Percentiles rank a stretch among this genome's conserved stretches.
Conservation (phyloP, 2,329 filamentous ascomycete genomes). For the Ophiostoma perfectum region DNA sequence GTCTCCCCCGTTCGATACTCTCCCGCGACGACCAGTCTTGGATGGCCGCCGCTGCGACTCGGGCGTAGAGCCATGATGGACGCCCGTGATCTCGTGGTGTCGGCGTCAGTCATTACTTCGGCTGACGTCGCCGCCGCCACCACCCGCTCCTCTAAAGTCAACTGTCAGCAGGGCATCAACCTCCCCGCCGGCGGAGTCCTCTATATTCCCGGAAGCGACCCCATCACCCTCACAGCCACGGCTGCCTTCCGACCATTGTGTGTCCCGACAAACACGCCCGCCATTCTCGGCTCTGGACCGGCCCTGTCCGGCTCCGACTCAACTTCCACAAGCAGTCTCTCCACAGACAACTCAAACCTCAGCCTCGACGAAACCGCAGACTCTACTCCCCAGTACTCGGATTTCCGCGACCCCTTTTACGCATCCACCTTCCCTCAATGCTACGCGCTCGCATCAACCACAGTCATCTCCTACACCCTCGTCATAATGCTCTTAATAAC, state of each 20-base stretch:
- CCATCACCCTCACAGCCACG: conserved; percentile 54
- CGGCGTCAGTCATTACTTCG: conserved; percentile 19
- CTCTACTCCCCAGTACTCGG: conserved; percentile 46
- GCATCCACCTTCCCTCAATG: conserved; percentile 87
- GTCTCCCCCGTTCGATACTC: neutral
- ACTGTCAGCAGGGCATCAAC: conserved; percentile 38
- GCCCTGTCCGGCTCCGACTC: conserved; percentile 30
- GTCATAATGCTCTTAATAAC: conserved; percentile 92
- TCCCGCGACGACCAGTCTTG: conserved; percentile 16
- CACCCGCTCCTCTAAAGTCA: neutral
- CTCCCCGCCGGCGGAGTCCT: conserved; percentile 44
- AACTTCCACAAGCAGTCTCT: conserved; percentile 29
- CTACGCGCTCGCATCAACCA: conserved; percentile 87
- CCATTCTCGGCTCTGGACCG: conserved; percentile 34
- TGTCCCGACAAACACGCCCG: conserved; percentile 38
- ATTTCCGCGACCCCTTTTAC: conserved; percentile 83
- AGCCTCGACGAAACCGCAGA: conserved; percentile 8
- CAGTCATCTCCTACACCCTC: conserved; percentile 84
- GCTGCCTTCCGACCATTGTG: conserved; percentile 57
- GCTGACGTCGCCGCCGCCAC: conserved; percentile 11
- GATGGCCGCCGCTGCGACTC: conserved; percentile 29
- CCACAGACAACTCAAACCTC: conserved; percentile 31
- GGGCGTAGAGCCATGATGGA: conserved; percentile 26
- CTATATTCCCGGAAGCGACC: conserved; percentile 47
- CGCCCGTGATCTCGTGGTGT: conserved; percentile 21